Evolutionary conservation across 202 grass and related monocot species (phyloP), one percentile per base, ranked within the genome.

Genomic region (Digitaria exilis): DNA sequence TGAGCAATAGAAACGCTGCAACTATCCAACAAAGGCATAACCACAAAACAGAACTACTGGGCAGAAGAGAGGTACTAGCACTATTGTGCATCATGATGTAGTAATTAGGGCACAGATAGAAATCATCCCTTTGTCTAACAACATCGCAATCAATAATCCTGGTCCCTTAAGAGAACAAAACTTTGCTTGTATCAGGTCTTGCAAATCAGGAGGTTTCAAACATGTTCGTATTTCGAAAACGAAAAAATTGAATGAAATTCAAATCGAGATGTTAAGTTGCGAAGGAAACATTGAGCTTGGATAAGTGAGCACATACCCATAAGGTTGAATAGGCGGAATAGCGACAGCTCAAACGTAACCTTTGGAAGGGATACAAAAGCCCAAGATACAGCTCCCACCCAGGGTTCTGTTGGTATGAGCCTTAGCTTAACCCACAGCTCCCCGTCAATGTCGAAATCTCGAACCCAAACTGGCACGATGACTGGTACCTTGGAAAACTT

Each of bases 291-390:
- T 2, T 46, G 17, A n/a, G 29, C 5, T 74, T 77, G 72, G n/a
- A 51, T 43, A 80, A 72, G 59, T 8, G 44, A 6, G 32, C 32
- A 32, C 52, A 79, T 87, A 98, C 96, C 91, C 96, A 98, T 98
- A 75, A 98, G 89, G 85, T 98, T 98, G 80, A 98, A 98, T 8
- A 95, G 57, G 7, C 93, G 89, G 80, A 98, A 98, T 8, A 94
- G 85, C 0, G 93, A 92, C 2, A 98, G 81, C 87, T 98, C 93
- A 79, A 98, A 94, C 71, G 71, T 98, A 29, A 98, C 87, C 85
- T 98, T 98, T 48, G 96, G 96, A 43, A 96, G 93, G 32, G 96
- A 96, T 34, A 96, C 96, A 82, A 98, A 98, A 79, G 96, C 96
- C 96, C 96, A 98, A 70, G 96, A 96, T 67, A 88, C 96, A 72